A percentile compares a stretch with the other conserved stretches of the same genome.
Evolutionary conservation across 1,139 yeast genomes (phyloP).

Genomic region (Saccharomyces hybrid): DNA sequence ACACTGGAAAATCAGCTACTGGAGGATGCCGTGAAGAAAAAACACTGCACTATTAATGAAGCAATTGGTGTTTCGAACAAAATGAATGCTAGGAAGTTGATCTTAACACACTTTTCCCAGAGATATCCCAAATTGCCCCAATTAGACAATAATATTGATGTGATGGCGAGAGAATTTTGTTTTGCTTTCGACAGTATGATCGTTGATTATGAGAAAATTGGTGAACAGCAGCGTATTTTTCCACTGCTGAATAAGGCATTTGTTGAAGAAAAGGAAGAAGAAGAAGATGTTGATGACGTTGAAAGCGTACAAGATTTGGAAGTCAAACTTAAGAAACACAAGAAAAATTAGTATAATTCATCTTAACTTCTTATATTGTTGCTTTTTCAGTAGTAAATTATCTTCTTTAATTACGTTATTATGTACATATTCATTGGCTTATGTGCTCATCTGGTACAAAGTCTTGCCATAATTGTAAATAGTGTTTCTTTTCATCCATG

Average conservation of each 20-base stretch:
- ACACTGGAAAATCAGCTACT: conserved; percentile 74
- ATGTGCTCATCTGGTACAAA: neutral
- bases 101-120: conserved; percentile 89
- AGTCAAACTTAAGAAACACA: neutral
- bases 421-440: neutral
- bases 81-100: conserved; percentile 66
- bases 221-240: conserved; percentile 30
- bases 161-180: conserved; percentile 34
- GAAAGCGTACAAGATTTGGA: neutral
- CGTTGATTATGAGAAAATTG: conserved; percentile 39
- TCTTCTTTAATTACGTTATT: neutral
- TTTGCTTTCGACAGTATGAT: conserved; percentile 62
- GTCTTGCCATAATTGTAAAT: neutral
- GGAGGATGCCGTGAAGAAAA: conserved; percentile 76
- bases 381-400: neutral
- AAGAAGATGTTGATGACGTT: conserved; percentile 15
- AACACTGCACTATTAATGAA: conserved; percentile 87
- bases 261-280: conserved; percentile 26
- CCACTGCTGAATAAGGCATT: conserved; percentile 28
- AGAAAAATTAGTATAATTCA: neutral
- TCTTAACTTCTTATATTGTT: neutral
- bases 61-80: conserved; percentile 63
- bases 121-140: conserved; percentile 67
- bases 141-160: conserved; percentile 25
- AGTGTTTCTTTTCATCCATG: neutral